Evolutionary conservation across 331 rosid species (phyloP).

Genomic region (Phaseolus coccineus): DNA sequence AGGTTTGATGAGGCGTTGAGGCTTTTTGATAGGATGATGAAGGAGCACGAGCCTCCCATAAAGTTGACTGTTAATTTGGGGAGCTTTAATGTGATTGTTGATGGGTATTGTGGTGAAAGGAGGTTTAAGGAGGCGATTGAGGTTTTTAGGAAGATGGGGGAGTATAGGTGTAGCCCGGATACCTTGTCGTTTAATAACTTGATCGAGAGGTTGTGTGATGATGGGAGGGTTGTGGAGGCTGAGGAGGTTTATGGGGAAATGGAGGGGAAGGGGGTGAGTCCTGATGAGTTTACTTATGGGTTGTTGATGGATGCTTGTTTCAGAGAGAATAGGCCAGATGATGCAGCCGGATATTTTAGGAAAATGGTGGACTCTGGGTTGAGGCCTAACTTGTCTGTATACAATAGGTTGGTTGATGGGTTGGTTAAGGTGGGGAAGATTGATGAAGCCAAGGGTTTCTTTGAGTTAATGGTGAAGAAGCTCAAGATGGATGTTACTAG

Average conservation of each 20-base stretch:
- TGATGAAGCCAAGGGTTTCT: conserved; percentile 74
- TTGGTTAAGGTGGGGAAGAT: conserved; percentile 78
- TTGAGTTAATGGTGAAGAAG: conserved; percentile 85
- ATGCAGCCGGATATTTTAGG: conserved; percentile 76
- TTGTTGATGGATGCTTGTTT: conserved; percentile 91
- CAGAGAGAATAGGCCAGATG: conserved; percentile 73
- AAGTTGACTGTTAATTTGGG: conserved; percentile 73
- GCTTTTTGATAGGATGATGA: conserved; percentile 72
- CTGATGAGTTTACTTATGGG: conserved; percentile 81
- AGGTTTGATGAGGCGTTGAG: conserved; percentile 70
- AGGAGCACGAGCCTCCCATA: conserved; percentile 67
- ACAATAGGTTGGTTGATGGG: conserved; percentile 75
- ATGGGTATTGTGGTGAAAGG: conserved; percentile 75
- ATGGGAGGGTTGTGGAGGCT: conserved; percentile 66
- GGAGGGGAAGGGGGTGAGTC: conserved; percentile 72
- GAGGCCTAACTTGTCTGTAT: conserved; percentile 85
- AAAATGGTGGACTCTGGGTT: conserved; percentile 79
- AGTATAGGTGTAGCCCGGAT: conserved; percentile 75
- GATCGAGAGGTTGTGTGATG: conserved; percentile 82
- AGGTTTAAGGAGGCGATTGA: conserved; percentile 73
- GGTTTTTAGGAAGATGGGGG: conserved; percentile 81
- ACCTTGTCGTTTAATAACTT: conserved; percentile 79
- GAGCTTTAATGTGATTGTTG: conserved; percentile 83
- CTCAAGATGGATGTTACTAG: conserved; percentile 86
- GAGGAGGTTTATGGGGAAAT: conserved; percentile 80